Evolutionary conservation across 2,329 filamentous ascomycete species (phyloP), one percentile per base, ranked within the genome.

Genomic region (Claviceps sp.): DNA sequence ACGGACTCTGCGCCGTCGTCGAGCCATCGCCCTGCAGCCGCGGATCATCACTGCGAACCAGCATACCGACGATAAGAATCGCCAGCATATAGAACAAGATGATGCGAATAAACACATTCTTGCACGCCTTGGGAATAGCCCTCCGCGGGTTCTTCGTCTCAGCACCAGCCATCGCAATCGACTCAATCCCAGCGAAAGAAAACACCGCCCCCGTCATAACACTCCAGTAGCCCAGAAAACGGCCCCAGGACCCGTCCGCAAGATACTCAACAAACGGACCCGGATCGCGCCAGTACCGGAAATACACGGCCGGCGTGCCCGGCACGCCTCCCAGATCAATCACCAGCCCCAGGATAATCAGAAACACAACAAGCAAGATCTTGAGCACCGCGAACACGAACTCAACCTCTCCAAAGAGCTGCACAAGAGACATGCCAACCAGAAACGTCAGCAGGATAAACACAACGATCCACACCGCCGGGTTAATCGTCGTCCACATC

Each of bases 21-120:
- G 76, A 72, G 22, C 64, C 70, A 37, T 71, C 73, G 37, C 66
- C 70, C n/a, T 64, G 63, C 38, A 84, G 70, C 14, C 70, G 79
- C 37, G 77, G 72, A 55, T 79, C 82, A 26, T 67, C 63, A 37
- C 78, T 80, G 47, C 77, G 76, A 40, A 86, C 73, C 0, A 89
- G 73, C 40, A 78, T 78, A 20, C 85, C 83, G 52, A 85, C 85
- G 64, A 87, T 81, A 62, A 88, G 79, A 48, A 84, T 84, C 16
- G 76, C 74, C 46, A 83, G 81, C 68, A 86, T 79, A 62, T 81
- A 81, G 54, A 81, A 70, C 60, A 80, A 70, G 47, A 79, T 56
- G 57, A 81, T 79, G 51, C 77, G 74, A 65, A 77, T 72, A 48
- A 80, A 79, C 38, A 77, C 73, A 54, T 80, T 76, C 42, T 72